Percentiles rank a stretch among this genome's conserved stretches.
Conservation (phyloP, 306 rosid species). For the Macrotyloma uniflorum region DNA sequence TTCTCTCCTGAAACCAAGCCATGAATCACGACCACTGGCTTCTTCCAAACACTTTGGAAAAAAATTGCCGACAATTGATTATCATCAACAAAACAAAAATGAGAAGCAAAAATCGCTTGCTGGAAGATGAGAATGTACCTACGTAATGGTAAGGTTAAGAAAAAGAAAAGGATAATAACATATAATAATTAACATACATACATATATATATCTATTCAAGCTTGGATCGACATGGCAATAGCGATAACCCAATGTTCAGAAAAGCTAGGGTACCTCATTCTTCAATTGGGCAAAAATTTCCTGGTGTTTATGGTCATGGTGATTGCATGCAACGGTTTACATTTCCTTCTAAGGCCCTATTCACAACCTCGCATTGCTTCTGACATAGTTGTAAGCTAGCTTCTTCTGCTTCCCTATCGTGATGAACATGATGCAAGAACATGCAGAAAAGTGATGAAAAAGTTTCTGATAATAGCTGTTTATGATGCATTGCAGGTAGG, state of each 20-base stretch:
- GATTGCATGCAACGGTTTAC: constrained; percentile 64
- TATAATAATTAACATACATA: no score
- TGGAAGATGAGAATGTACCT: background rate
- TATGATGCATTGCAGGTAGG: constrained; percentile 63
- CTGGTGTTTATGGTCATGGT: constrained; percentile 68
- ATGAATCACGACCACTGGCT: constrained; percentile 52
- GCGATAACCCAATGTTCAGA: constrained; percentile 48
- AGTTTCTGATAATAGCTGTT: background rate
- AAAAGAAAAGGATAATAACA: background rate
- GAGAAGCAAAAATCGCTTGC: constrained; percentile 3
- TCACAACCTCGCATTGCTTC: constrained; percentile 78
- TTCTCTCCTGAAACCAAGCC: constrained; percentile 68
- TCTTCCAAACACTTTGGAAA: constrained; percentile 31
- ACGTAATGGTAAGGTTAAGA: background rate
- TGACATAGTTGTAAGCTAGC: constrained; percentile 64
- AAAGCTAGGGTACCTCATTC: constrained; percentile 45
- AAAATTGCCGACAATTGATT: constrained; percentile 30
- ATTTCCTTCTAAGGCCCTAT: constrained; percentile 61
- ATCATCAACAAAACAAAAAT: constrained; percentile 19
- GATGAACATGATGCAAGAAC: background rate
- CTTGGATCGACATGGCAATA: background rate
- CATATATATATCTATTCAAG: background rate
- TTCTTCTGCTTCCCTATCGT: background rate
- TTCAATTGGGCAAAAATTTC: constrained; percentile 47
- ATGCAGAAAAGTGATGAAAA: background rate